phyloP scores from a whole-genome alignment of 805 yeast species.

The Saturnispora silvae region DNA sequence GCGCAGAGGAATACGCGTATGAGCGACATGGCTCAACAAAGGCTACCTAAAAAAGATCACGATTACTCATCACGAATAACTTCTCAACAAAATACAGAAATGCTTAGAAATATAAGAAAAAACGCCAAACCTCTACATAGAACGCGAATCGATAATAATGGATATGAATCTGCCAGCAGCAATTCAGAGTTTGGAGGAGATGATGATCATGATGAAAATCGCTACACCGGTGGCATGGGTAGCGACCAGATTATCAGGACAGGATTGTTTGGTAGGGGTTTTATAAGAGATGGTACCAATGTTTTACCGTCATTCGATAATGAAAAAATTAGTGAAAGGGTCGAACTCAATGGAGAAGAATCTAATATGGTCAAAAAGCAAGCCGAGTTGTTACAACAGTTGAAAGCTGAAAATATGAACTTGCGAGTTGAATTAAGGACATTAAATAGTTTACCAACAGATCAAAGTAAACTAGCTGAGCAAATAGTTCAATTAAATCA shows the following conservation, averaged over 20 bases:
- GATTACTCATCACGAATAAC: constrained; percentile 2
- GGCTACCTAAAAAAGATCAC: constrained; percentile 2
- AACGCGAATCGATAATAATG: constrained; percentile 6
- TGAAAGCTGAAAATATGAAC: constrained; percentile 34
- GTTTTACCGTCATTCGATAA: constrained; percentile 18
- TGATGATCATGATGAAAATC: constrained; percentile 17
- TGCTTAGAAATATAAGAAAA: constrained; percentile 1
- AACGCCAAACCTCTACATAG: constrained; percentile 4
- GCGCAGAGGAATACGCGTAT: constrained; percentile 1
- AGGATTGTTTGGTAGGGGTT: constrained; percentile 12
- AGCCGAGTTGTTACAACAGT: constrained; percentile 17
- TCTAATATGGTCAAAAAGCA: constrained; percentile 21
- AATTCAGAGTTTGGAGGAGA: constrained; percentile 15
- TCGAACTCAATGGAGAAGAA: constrained; percentile 11
- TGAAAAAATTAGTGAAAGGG: constrained; percentile 9
- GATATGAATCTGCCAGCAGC: constrained; percentile 13
- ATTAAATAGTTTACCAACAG: constrained; percentile 33
- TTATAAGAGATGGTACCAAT: constrained; percentile 16
- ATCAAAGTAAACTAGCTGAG: constrained; percentile 27
- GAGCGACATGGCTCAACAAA: constrained; percentile 1
- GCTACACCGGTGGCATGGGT: constrained; percentile 1
- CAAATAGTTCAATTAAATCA: constrained; percentile 11
- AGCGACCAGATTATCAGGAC: constrained; percentile 10
- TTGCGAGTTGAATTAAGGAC: constrained; percentile 33
- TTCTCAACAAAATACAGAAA: constrained; percentile 6